phyloP scores from a whole-genome alignment of 2,329 filamentous ascomycete genomes.

The Neofusicoccum cordaticola region DNA sequence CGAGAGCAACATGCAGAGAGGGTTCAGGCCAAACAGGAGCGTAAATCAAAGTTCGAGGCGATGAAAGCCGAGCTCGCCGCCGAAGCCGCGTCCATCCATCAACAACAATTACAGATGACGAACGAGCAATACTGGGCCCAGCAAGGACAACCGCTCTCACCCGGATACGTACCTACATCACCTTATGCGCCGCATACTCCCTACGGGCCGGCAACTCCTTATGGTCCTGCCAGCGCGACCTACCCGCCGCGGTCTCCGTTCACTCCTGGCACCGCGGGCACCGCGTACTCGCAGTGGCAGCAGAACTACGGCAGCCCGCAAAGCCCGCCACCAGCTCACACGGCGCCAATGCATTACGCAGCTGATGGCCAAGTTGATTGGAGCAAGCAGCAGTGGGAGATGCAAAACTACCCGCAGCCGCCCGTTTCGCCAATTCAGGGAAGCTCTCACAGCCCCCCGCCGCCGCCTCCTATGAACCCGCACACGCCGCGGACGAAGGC shows the following conservation, averaged over 20 bases:
- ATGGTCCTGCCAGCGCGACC: not conserved
- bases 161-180: not conserved
- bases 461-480: not conserved
- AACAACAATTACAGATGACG: constrained; percentile 3
- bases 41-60: constrained; percentile 34
- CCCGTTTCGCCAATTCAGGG: not conserved
- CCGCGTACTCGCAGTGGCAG: constrained; percentile 40
- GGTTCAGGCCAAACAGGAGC: constrained; percentile 9
- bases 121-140: constrained; percentile 14
- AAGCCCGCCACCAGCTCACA: not conserved
- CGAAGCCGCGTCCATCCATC: constrained; percentile 5
- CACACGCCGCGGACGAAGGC: constrained; percentile 36
- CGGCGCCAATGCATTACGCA: constrained; percentile 5
- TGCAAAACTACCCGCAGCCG: constrained; percentile 24
- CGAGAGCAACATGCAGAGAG: constrained; percentile 26
- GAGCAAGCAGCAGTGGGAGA: constrained; percentile 37
- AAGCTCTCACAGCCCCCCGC: not conserved
- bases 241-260: constrained; percentile 20
- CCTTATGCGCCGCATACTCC: not conserved
- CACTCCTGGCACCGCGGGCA: constrained; percentile 30
- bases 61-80: constrained; percentile 31
- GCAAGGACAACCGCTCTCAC: constrained; percentile 5
- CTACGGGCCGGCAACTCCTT: not conserved
- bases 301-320: constrained; percentile 29
- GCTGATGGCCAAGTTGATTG: constrained; percentile 11